Evolutionary conservation across 2,329 filamentous ascomycete genomes (phyloP), one percentile per base, ranked within the genome.

Genomic region (Fusarium lateritium): DNA sequence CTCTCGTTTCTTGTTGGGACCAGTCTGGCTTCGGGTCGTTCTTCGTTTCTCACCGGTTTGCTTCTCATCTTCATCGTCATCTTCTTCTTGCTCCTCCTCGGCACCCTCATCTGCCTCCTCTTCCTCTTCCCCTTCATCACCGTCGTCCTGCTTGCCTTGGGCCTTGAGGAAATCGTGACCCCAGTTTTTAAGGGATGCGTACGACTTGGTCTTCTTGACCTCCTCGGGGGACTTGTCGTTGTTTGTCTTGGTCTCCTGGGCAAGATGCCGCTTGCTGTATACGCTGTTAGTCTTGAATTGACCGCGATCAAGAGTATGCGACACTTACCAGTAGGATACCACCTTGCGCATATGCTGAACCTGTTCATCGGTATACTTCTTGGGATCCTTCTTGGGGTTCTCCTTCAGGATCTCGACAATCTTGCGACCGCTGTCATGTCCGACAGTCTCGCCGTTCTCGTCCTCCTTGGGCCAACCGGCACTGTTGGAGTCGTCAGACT

Each of bases 101-200:
- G 3, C 61, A n/a, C 49, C 54, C 1, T 61, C 39, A 0, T 73
- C 59, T 1, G 49, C 71, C 2, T 68, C 59, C 2, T 69, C 43
- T 42, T 72, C 46, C n/a, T 69, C 61, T 65, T 56, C 31, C 19
- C 56, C 56, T 33, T 63, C 17, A 3, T 63, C 63, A 11, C 72
- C 49, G 1, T 60, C 59, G 0, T 47, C 36, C 38, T 69, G 28
- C 2, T 69, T 67, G 2, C 67, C 67, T 2, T 72, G 65, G 3
- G 78, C 78, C 72, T 87, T 87, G 61, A 85, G 76, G 21, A 82
- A 76, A 74, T 88, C 85, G 67, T 88, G 85, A 0, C 85, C 85
- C 87, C 87, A 89, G 62, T 90, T 90, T 81, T 89, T 89, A 68
- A 90, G 77, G 6, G 84, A 88, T 28, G 84, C 86, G 47, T 90